phyloP scores from a whole-genome alignment of 306 rosid genomes.

The apple (Malus domestica) region DNA sequence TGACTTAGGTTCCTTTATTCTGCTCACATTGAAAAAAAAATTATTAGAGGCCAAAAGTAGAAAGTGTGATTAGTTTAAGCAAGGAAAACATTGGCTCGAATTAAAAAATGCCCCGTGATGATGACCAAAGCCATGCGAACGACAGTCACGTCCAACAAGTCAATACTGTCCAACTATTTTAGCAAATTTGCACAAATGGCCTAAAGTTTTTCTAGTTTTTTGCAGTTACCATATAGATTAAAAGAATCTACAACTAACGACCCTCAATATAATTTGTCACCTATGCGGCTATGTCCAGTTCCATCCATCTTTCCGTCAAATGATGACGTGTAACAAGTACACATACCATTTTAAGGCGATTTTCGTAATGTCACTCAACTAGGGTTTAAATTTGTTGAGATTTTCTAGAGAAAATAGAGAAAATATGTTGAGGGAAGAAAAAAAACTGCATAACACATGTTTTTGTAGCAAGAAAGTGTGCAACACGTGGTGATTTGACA shows the following conservation, averaged over 20 bases:
- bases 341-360: too few relatives aligned
- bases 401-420: not conserved
- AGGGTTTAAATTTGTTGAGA: not conserved
- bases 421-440: not conserved
- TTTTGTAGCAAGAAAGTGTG: too few relatives aligned
- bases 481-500: not conserved
- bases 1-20: too few relatives aligned
- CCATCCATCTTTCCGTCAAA: not conserved
- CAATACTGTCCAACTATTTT: not conserved
- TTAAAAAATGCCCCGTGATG: not conserved
- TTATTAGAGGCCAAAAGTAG: not conserved
- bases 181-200: not conserved
- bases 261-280: not conserved
- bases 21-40: too few relatives aligned
- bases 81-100: not conserved
- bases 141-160: conserved; percentile 1
- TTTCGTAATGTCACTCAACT: not conserved
- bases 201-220: not conserved
- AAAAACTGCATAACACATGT: too few relatives aligned
- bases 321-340: too few relatives aligned
- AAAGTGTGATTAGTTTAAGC: not conserved
- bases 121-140: not conserved
- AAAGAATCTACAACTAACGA: not conserved
- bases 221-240: not conserved
- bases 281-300: not conserved